Evolutionary conservation across 768 basidiomycete genomes (phyloP).

Genomic region (Suillus subluteus): DNA sequence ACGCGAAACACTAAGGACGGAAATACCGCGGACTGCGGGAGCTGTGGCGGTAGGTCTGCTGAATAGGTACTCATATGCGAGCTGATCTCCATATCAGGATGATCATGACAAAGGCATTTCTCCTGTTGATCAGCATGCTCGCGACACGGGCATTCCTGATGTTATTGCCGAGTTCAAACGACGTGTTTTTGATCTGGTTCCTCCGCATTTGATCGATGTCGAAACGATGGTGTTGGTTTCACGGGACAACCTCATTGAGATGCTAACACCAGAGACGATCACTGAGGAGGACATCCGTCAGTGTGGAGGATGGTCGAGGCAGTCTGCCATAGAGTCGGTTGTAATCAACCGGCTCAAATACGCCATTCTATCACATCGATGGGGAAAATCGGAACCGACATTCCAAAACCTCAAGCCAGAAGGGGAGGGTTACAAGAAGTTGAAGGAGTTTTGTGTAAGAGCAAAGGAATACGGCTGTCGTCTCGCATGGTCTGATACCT

Average conservation of each 20-base stretch:
- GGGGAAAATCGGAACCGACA: conserved; percentile 11
- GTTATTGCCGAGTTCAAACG: conserved; percentile 10
- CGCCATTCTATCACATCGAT: conserved; percentile 17
- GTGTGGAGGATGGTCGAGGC: neutral
- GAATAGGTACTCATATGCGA: neutral
- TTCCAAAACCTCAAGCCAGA: neutral
- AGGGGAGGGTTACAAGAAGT: conserved; percentile 13
- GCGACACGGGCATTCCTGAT: neutral
- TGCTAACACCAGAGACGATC: conserved; percentile 10
- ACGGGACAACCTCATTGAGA: neutral
- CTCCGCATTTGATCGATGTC: conserved; percentile 8
- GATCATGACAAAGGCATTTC: neutral
- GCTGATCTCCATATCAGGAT: neutral
- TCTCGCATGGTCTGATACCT: conserved; percentile 15
- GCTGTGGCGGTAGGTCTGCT: neutral
- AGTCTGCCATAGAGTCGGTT: neutral
- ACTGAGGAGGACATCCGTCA: neutral
- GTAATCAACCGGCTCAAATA: conserved; percentile 8
- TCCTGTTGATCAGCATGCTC: neutral
- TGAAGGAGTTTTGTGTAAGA: neutral
- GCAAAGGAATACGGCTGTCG: conserved; percentile 7
- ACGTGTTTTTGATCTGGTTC: conserved; percentile 10
- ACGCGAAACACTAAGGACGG: neutral
- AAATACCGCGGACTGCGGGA: neutral
- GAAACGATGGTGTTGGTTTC: conserved; percentile 4